These are phyloP conservation scores for Lipomyces lipofer DNA, from an alignment of 805 yeast species.

Conservation along the genomic window DNA sequence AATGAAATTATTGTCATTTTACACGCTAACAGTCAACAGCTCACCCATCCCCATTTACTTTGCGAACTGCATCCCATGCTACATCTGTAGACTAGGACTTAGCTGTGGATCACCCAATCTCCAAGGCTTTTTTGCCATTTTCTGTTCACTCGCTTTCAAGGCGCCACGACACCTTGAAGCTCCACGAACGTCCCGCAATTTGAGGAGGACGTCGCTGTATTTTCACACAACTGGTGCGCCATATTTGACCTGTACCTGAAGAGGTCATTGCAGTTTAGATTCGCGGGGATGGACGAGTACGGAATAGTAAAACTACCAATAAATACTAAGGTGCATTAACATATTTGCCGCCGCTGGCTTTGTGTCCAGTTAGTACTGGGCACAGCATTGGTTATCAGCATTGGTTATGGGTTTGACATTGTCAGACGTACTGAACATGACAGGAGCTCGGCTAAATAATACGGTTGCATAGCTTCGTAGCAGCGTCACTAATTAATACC, in stretches of 20 bases:
- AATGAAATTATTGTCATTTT: background rate
- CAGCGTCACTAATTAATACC: no score
- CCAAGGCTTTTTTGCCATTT: background rate
- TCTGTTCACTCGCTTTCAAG: background rate
- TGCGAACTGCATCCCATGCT: background rate
- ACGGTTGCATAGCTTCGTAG: no score
- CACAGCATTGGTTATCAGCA: no score
- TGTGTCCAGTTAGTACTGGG: no score
- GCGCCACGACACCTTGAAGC: background rate
- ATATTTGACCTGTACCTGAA: background rate
- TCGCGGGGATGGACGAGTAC: no score
- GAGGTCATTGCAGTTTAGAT: constrained; percentile 2
- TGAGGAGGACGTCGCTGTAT: background rate
- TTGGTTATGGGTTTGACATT: no score
- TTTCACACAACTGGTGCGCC: background rate
- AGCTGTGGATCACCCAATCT: background rate
- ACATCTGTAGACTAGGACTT: background rate
- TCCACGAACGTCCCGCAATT: background rate
- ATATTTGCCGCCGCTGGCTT: no score
- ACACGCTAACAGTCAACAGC: background rate
- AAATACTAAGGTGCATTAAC: no score
- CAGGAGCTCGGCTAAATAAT: no score
- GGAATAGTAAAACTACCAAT: no score
- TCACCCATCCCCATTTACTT: background rate
- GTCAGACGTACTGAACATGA: no score